Evolutionary conservation across 2,329 filamentous ascomycete species (phyloP).

Genomic region (Verticillium isaacii): DNA sequence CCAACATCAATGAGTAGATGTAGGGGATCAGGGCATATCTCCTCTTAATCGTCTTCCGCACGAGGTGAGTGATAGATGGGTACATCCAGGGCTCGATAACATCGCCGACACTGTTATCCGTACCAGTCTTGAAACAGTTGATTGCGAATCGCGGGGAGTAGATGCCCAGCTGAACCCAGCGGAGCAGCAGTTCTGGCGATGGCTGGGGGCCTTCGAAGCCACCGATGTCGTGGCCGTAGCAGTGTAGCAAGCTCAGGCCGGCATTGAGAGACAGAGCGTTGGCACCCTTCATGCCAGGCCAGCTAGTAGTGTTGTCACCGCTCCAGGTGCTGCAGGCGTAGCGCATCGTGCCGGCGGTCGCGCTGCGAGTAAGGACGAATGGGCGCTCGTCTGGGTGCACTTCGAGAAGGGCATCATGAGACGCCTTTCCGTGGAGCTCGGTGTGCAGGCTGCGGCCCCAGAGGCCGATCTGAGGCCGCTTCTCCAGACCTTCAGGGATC

Average conservation of each 20-base stretch:
- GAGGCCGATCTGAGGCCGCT: conserved; percentile 51
- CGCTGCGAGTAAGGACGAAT: conserved; percentile 66
- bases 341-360: conserved; percentile 64
- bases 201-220: conserved; percentile 73
- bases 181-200: conserved; percentile 62
- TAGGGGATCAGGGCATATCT: conserved; percentile 70
- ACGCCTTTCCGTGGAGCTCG: conserved; percentile 67
- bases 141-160: conserved; percentile 69
- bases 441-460: conserved; percentile 68
- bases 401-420: conserved; percentile 60
- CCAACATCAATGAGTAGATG: conserved; percentile 60
- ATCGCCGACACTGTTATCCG: conserved; percentile 63
- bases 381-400: conserved; percentile 55
- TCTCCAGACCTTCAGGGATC: conserved; percentile 27
- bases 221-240: conserved; percentile 70
- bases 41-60: conserved; percentile 63
- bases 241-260: conserved; percentile 63
- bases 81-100: conserved; percentile 80
- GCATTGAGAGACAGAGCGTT: conserved; percentile 66
- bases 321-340: conserved; percentile 72
- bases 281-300: conserved; percentile 67
- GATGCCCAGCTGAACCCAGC: conserved; percentile 69
- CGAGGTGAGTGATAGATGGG: conserved; percentile 56
- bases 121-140: conserved; percentile 72
- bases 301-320: conserved; percentile 70